phyloP scores from a whole-genome alignment of 768 basidiomycete genomes.

The Phlegmacium glaucopus region DNA sequence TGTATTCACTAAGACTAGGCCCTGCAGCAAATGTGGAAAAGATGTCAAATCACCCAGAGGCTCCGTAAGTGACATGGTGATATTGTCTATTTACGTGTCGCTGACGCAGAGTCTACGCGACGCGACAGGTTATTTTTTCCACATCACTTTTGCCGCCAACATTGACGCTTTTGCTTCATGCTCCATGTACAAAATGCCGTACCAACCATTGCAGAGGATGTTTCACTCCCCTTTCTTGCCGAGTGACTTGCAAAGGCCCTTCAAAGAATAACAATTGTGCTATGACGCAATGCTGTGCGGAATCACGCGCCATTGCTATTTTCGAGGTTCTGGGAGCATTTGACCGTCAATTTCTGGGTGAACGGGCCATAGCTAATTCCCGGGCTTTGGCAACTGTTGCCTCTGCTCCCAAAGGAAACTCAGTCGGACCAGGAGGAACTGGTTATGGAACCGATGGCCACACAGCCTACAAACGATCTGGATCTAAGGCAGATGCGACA shows the following conservation, averaged over 20 bases:
- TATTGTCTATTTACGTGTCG: neutral
- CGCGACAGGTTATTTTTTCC: slow-evolving; percentile 25
- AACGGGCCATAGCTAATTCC: slow-evolving; percentile 35
- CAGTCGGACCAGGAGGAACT: slow-evolving; percentile 51
- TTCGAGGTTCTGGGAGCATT: slow-evolving; percentile 49
- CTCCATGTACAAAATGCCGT: slow-evolving; percentile 38
- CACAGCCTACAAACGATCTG: neutral
- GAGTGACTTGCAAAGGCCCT: slow-evolving; percentile 38
- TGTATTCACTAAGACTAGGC: slow-evolving; percentile 32
- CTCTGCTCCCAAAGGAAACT: slow-evolving; percentile 18
- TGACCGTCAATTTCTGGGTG: slow-evolving; percentile 42
- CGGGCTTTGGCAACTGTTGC: slow-evolving; percentile 28
- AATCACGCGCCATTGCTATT: slow-evolving; percentile 45
- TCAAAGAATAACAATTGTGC: slow-evolving; percentile 29
- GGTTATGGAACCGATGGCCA: slow-evolving; percentile 38
- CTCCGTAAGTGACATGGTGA: slow-evolving; percentile 29
- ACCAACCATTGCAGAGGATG: slow-evolving; percentile 50
- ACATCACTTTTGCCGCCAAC: slow-evolving; percentile 23
- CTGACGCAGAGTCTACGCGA: neutral
- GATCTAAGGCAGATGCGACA: neutral
- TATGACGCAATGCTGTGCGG: slow-evolving; percentile 41
- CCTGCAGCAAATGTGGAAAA: slow-evolving; percentile 35
- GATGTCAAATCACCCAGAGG: slow-evolving; percentile 36
- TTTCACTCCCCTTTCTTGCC: slow-evolving; percentile 36
- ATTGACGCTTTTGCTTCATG: slow-evolving; percentile 37